Percentiles rank a stretch among this genome's conserved stretches.
phyloP scores from a whole-genome alignment of 2,329 filamentous ascomycete genomes.

The Basipetospora chlamydospora region DNA sequence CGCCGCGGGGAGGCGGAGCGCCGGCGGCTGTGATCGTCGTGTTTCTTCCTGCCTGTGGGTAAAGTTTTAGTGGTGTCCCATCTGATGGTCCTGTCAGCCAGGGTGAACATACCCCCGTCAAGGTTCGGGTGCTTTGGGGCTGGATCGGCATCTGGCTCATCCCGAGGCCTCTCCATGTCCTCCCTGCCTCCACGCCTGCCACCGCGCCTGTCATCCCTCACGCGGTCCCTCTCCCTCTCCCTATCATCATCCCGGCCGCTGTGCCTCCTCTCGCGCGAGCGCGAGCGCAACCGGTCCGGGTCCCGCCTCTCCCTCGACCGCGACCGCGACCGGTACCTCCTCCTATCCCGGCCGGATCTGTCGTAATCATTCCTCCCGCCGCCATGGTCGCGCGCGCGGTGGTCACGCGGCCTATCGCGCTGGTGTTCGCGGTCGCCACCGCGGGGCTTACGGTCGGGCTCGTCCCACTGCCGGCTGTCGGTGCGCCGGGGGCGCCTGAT shows the following conservation, averaged over 20 bases:
- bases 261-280: conserved; percentile 21
- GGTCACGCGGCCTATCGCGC: conserved; percentile 13
- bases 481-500: conserved; percentile 15
- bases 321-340: conserved; percentile 19
- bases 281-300: conserved; percentile 20
- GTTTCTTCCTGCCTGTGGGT: background rate
- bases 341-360: conserved; percentile 12
- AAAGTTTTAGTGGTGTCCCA: no score
- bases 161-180: conserved; percentile 10
- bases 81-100: no score
- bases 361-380: conserved; percentile 15
- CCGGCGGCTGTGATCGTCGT: conserved; percentile 13
- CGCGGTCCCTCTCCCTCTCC: conserved; percentile 18
- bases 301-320: conserved; percentile 14
- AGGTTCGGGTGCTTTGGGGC: conserved; percentile 7
- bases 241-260: conserved; percentile 18
- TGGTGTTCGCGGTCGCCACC: conserved; percentile 11
- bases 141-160: conserved; percentile 5
- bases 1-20: conserved; percentile 22
- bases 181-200: conserved; percentile 16
- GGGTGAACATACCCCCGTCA: conserved; percentile 6
- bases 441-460: conserved; percentile 24
- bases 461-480: conserved; percentile 48
- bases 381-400: conserved; percentile 10
- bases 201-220: conserved; percentile 10